These are phyloP conservation scores for Xylaria digitata DNA, from an alignment of 2,329 filamentous ascomycete species.

Conservation along the genomic window DNA sequence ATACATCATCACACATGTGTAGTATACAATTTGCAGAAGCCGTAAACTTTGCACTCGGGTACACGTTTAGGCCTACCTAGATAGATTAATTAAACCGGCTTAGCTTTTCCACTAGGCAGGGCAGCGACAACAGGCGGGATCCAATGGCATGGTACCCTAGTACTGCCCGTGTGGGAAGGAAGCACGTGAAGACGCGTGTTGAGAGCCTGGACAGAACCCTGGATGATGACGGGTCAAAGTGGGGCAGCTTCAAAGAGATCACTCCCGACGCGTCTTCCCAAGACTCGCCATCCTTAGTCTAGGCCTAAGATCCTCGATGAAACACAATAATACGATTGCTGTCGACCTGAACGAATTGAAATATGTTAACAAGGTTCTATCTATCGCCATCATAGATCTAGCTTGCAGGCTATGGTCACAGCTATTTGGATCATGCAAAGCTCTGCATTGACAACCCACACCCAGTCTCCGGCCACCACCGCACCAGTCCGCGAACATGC, in stretches of 20 bases:
- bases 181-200: slow-evolving; percentile 45
- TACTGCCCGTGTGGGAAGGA: background rate
- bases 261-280: slow-evolving; percentile 25
- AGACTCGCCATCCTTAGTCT: background rate
- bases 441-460: slow-evolving; percentile 38
- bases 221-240: slow-evolving; percentile 5
- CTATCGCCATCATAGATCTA: background rate
- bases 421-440: slow-evolving; percentile 42
- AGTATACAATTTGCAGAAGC: too few species aligned
- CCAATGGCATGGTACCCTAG: background rate
- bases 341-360: background rate
- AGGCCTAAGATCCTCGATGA: background rate
- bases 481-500: slow-evolving; percentile 83
- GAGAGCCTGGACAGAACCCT: background rate
- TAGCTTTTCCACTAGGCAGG: too few species aligned
- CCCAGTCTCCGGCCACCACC: slow-evolving; percentile 39
- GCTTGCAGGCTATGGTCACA: slow-evolving; percentile 37
- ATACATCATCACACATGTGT: too few species aligned
- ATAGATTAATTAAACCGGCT: too few species aligned
- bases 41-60: too few species aligned
- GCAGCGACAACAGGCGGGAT: too few species aligned
- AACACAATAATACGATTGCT: background rate
- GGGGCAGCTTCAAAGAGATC: slow-evolving; percentile 21
- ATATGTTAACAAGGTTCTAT: background rate
- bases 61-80: too few species aligned